Base-by-base conservation (phyloP, 805 yeast genomes). In the Spathaspora sp. region DNA sequence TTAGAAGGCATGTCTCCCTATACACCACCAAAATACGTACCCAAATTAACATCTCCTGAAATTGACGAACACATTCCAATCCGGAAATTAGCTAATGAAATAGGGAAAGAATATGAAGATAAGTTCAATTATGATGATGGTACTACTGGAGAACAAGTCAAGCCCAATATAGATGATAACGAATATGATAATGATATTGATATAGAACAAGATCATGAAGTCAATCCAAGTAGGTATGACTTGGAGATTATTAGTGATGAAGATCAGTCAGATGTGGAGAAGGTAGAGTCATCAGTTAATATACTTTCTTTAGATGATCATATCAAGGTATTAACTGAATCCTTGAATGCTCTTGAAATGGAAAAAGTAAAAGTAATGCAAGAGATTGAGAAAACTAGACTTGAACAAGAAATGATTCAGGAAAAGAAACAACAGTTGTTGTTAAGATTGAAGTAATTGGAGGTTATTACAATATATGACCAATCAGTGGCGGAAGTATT, bases 41-140 rank as follows among this genome's bases (percentile, higher is more conserved):
- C 57, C 4, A 44, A 44, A 44, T 16, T 31, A 28, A 19, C 32
- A 42, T 5, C 17, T 9, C n/a, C 3, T n/a, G 40, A 35, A 12
- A n/a, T 3, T 14, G 40, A 35, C 3, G 4, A 29, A 5, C 14
- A 26, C 9, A 18, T 10, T 5, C 48, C 40, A 16, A 28, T 44
- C 28, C 50, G 50, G 12, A 45, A 49, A 17, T 40, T 35, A 26
- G 46, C 50, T 11, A 53, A 45, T 11, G 42, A 38, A 12, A n/a
- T 45, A 14, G 54, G 45, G 10, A 35, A 44, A 42, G 57, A 54
- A 44, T 50, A 57, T 20, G 47, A 46, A 2, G 49, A 45, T 17
- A 56, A 47, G 6, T 44, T 46, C 46, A 51, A 55, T 23, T 47
- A 52, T 19, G 58, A 53, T 31, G 58, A 50, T 42, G 54, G 55